A percentile compares a stretch with the other conserved stretches of the same genome.
phyloP scores from a whole-genome alignment of 2,329 filamentous ascomycete genomes.

The Apiospora marii region DNA sequence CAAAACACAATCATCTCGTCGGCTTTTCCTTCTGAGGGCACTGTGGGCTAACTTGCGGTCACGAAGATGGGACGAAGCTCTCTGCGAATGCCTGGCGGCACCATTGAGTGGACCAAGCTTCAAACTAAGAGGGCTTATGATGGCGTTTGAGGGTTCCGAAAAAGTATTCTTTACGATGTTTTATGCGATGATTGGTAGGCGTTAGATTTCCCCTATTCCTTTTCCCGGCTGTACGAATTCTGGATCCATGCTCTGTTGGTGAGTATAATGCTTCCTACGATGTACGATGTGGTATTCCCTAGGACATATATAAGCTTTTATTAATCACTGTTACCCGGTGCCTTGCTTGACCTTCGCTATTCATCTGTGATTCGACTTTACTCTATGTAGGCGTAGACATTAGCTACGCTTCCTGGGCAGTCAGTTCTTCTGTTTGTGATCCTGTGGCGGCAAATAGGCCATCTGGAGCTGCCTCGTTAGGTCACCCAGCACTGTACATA shows the following conservation, averaged over 20 bases:
- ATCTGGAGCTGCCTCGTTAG: not conserved
- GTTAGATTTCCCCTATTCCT: conserved; percentile 3
- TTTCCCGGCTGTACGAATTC: conserved; percentile 7
- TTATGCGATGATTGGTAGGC: conserved; percentile 20
- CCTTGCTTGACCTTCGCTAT: not conserved
- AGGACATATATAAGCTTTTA: conserved; percentile 10
- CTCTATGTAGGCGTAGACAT: not conserved
- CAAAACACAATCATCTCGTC: conserved; percentile 30
- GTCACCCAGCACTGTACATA: not conserved
- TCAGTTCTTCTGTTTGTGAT: not conserved
- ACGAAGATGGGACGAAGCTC: conserved; percentile 44
- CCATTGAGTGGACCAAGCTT: conserved; percentile 43
- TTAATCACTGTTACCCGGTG: conserved; percentile 9
- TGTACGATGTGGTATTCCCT: conserved; percentile 18
- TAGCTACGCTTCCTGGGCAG: too few species aligned
- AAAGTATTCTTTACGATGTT: conserved; percentile 30
- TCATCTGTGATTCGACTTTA: not conserved
- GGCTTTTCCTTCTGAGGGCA: conserved; percentile 46
- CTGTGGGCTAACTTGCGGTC: conserved; percentile 40
- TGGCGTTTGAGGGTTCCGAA: conserved; percentile 44
- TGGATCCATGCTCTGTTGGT: conserved; percentile 15
- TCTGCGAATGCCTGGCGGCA: conserved; percentile 36
- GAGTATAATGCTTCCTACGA: conserved; percentile 20
- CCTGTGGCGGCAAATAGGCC: not conserved
- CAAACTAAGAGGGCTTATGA: conserved; percentile 44